Evolutionary conservation across 768 basidiomycete species (phyloP), one percentile per base, ranked within the genome.

Genomic region (Lentinula aciculospora): DNA sequence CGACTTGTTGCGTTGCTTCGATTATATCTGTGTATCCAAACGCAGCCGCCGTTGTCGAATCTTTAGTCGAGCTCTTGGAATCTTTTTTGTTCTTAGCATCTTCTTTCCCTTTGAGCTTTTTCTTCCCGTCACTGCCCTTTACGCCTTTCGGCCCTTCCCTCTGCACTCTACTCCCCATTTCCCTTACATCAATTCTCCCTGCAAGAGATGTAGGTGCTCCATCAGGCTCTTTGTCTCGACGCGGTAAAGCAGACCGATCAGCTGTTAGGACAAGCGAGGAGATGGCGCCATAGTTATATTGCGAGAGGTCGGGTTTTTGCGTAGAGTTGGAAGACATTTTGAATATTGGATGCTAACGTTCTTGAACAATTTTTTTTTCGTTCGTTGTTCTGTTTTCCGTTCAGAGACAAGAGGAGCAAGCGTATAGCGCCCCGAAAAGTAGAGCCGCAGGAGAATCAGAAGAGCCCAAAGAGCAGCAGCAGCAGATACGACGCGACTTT

Each of bases 81-180:
- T 87, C 21, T 76, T 58, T 44, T 81, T 79, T 62, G 80, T 80
- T 71, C n/a, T 91, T 86, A 27, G 80, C 69, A 12, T 36, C 13
- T 23, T 7, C 74, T 71, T 50, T 87, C 84, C 61, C 81, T 76
- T 51, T 71, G 76, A 53, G 85, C 86, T 0, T 89, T 71, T 86
- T 91, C 67, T 91, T 93, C 80, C 93, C 93, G 81, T 93, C 94
- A n/a, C n/a, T n/a, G n/a, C n/a, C n/a, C 83, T 94, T 95, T 50
- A 93, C 89, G 17, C 94, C 66, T 66, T 95, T 92, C 68, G 94
- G 92, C 0, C 81, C 84, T 63, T 91, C 83, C 17, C 93, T 82
- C 58, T 85, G 74, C 31, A 91, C 93, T 21, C 94, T 85, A 19
- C 94, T 93, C 25, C 96, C 96, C 96, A 98, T 99, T 61, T 95